A percentile compares a stretch with the other conserved stretches of the same genome.
phyloP scores from a whole-genome alignment of 768 basidiomycete species.

The Pulveroboletus sp. region DNA sequence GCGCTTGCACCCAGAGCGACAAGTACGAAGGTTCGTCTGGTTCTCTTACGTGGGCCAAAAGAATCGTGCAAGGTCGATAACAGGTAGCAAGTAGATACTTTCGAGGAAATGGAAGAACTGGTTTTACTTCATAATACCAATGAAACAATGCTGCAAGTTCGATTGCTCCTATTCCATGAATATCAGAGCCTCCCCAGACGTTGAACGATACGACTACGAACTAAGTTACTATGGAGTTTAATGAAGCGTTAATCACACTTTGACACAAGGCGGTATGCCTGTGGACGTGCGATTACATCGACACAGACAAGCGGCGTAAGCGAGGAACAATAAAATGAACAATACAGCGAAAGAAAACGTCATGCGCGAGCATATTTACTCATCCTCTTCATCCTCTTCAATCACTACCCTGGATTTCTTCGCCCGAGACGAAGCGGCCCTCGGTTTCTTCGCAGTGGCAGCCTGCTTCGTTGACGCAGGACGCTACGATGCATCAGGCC shows the following conservation, averaged over 20 bases:
- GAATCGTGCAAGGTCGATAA: not conserved
- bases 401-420: slow-evolving; percentile 44
- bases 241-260: slow-evolving; percentile 1
- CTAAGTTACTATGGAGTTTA: not conserved
- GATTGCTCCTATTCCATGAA: not conserved
- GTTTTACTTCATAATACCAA: too few species aligned
- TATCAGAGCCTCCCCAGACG: not conserved
- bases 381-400: slow-evolving; percentile 39
- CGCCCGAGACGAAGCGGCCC: slow-evolving; percentile 22
- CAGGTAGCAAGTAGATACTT: not conserved
- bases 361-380: slow-evolving; percentile 12
- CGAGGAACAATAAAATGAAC: slow-evolving; percentile 6
- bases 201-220: not conserved
- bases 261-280: slow-evolving; percentile 4
- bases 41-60: not conserved
- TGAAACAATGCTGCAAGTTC: not conserved
- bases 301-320: not conserved
- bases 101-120: not conserved
- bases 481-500: slow-evolving; percentile 30
- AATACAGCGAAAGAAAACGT: not conserved
- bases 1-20: not conserved
- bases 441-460: slow-evolving; percentile 38
- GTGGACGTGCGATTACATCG: slow-evolving; percentile 9
- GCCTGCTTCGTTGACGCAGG: slow-evolving; percentile 42
- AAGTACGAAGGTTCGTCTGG: not conserved